Evolutionary conservation across 1,284 basidiomycete genomes (phyloP), one percentile per base, ranked within the genome.

Genomic region (Ustilago hordei): DNA sequence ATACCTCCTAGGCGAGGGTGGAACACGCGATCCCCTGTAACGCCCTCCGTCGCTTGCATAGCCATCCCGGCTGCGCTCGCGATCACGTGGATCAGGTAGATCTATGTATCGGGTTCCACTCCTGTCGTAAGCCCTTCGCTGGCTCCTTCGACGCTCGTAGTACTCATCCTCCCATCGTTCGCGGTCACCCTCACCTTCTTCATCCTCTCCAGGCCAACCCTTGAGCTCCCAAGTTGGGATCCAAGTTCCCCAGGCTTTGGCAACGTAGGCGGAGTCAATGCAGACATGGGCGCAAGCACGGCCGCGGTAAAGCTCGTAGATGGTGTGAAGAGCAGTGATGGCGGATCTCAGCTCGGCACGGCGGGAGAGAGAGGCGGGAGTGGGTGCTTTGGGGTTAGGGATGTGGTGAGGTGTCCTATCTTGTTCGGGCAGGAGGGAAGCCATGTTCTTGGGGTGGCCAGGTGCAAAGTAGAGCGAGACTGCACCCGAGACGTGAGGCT

Each of bases 171-270:
- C 65, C 61, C 62, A 61, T 2, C 65, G 55, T 32, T 70, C 64
- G 43, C 53, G 35, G 23, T 64, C 69, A n/a, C 60, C 62, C 9
- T 66, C 66, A n/a, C 31, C n/a, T 41, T 73, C 66, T 43, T 74
- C 68, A 47, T 76, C 70, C 64, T 77, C 77, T 34, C 79, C 80
- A 1, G 81, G 80, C 81, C 81, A 83, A 23, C 81, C 81, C 28
- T 75, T 56, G 57, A 60, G 55, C 60, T 83, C 81, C 81, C 81
- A 83, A 12, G 73, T 61, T 3, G 81, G 81, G 34, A 83, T 83
- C 81, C 81, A 83, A 8, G 74, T 71, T 12, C 79, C 80, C 81
- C 81, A 83, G 2, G 81, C 81, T 60, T 83, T 83, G 64, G 81
- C 81, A 15, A 81, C 79, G 66, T 83, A 83, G 2, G 80, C 75